phyloP scores from a whole-genome alignment of 202 grass and related monocot species.

The Alloteropsis angusta region DNA sequence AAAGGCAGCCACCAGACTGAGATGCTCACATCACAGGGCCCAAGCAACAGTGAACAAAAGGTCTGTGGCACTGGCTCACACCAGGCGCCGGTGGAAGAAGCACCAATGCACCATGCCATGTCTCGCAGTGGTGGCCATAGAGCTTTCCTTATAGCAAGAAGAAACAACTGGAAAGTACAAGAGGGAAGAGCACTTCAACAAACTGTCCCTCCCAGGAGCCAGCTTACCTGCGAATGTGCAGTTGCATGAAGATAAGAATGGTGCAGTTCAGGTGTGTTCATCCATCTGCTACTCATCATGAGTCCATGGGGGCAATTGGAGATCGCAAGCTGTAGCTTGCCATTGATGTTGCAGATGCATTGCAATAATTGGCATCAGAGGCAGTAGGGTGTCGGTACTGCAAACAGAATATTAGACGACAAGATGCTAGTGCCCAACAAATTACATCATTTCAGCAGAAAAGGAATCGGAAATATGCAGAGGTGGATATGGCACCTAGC shows the following conservation, averaged over 20 bases:
- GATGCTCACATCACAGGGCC: slow-evolving; percentile 53
- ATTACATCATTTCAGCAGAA: slow-evolving; percentile 21
- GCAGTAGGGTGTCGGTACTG: background rate
- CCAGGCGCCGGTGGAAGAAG: slow-evolving; percentile 32
- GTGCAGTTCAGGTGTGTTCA: slow-evolving; percentile 19
- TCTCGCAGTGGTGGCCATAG: slow-evolving; percentile 29
- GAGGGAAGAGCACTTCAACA: slow-evolving; percentile 33
- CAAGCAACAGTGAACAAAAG: slow-evolving; percentile 42
- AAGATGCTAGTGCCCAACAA: slow-evolving; percentile 20
- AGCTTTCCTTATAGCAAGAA: slow-evolving; percentile 38
- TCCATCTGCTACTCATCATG: background rate
- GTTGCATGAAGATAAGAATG: slow-evolving; percentile 22
- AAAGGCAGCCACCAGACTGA: slow-evolving; percentile 28
- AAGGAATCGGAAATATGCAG: slow-evolving; percentile 29
- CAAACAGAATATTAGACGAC: slow-evolving; percentile 9
- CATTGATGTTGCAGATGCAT: slow-evolving; percentile 12
- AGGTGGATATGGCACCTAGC: slow-evolving; percentile 5
- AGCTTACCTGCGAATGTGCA: slow-evolving; percentile 9
- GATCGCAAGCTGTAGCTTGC: slow-evolving; percentile 17
- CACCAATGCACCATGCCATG: slow-evolving; percentile 40
- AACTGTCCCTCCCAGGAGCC: slow-evolving; percentile 20
- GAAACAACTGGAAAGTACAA: slow-evolving; percentile 40
- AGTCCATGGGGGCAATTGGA: background rate
- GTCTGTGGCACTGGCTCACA: background rate
- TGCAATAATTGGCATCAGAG: slow-evolving; percentile 10